Evolutionary conservation across 2,329 filamentous ascomycete species (phyloP), one percentile per base, ranked within the genome.

Genomic region (Arachnomyces sp.): DNA sequence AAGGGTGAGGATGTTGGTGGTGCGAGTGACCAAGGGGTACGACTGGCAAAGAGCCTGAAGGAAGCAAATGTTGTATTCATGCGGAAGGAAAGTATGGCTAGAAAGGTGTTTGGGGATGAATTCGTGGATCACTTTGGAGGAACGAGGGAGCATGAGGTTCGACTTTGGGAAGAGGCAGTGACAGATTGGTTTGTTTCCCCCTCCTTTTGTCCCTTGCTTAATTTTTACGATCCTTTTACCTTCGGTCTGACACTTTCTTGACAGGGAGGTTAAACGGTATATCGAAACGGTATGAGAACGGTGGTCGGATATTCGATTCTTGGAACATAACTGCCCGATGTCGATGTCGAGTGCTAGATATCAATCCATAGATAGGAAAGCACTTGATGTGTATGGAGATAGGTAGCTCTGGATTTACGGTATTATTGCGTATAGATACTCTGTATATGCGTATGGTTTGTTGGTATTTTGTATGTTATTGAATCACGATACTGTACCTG

Each of bases 41-140:
- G 89, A 34, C 65, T 98, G 42, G 88, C 92, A 17, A 94, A 87
- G 71, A 86, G 73, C 43, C 62, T 98, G 43, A 84, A 83, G 53
- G 89, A 95, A 55, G 92, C 90, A 2, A 92, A 83, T 1, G 78
- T 77, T 35, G 74, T 77, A 35, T 95, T 98, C 56, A 82, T 76
- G 68, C 69, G 77, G 21, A 76, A 80, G 52, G 86, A 77, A 2
- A 96, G 90, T 60, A 73, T 96, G 12, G 92, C 92, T n/a, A 75
- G 92, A 42, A 86, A 96, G 59, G 85, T 95, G 0, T 86, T 98
- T 63, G 92, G 92, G 0, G 84, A 96, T 60, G 85, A 83, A 7
- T 98, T 98, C 65, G 92, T 98, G 3, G 89, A 96, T 12, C 92
- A 96, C 62, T 98, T 82, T 68, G 86, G 82, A 9, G 92, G 92